phyloP scores from a whole-genome alignment of 768 basidiomycete species.

The Fomitopsis serialis region DNA sequence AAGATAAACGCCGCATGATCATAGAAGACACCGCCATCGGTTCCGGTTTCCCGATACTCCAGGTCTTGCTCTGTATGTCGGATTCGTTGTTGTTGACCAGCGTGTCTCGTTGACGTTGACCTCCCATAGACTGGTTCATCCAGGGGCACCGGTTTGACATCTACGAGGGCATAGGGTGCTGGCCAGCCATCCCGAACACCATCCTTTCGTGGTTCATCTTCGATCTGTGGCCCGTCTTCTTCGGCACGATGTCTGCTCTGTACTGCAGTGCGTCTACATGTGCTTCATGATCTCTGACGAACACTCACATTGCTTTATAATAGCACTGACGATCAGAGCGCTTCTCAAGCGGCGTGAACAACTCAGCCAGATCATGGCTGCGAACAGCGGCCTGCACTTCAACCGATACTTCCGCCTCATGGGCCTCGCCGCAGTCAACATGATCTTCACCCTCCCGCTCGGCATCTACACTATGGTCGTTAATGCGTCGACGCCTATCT shows the following conservation, averaged over 20 bases:
- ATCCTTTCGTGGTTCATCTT: constrained; percentile 26
- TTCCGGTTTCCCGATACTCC: constrained; percentile 26
- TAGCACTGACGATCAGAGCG: constrained; percentile 22
- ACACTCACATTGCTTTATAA: not conserved
- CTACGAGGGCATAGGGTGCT: constrained; percentile 50
- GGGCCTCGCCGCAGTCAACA: constrained; percentile 26
- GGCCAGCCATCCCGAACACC: constrained; percentile 36
- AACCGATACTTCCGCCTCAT: constrained; percentile 41
- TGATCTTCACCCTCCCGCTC: constrained; percentile 28
- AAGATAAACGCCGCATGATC: constrained; percentile 26
- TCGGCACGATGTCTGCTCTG: constrained; percentile 20
- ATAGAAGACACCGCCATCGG: constrained; percentile 26
- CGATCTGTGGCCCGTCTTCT: constrained; percentile 22
- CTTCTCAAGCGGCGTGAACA: constrained; percentile 22
- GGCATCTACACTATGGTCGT: constrained; percentile 22
- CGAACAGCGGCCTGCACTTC: constrained; percentile 31
- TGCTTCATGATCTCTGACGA: not conserved
- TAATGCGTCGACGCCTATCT: constrained; percentile 22
- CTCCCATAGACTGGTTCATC: constrained; percentile 43
- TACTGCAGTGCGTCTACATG: constrained; percentile 24
- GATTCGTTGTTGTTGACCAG: not conserved
- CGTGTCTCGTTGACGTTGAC: not conserved
- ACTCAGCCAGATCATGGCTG: constrained; percentile 19
- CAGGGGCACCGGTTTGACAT: constrained; percentile 65
- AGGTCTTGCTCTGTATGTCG: constrained; percentile 26